Percentiles rank a stretch among this genome's conserved stretches.
Evolutionary conservation across 345 rosid species (phyloP).

Genomic region (Pistacia vera): DNA sequence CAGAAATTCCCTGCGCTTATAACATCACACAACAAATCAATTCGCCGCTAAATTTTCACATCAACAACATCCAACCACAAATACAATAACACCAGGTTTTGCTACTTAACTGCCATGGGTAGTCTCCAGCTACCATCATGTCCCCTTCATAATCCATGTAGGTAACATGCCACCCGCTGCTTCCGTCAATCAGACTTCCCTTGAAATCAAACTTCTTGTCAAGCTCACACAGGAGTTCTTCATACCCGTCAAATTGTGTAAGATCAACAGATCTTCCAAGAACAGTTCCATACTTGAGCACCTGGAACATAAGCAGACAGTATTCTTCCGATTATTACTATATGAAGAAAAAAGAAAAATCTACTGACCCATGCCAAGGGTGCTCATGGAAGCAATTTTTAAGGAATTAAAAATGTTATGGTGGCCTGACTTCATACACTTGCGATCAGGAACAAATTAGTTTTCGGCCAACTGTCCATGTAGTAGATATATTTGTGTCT

Average conservation of each 20-base stretch:
- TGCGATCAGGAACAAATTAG: not conserved
- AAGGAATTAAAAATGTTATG: too few species aligned
- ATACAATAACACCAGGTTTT: not conserved
- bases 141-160: slow-evolving; percentile 41
- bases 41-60: not conserved
- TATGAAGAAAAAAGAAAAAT: not conserved
- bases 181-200: slow-evolving; percentile 44
- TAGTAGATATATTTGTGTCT: too few species aligned
- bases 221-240: slow-evolving; percentile 39
- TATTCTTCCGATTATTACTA: not conserved
- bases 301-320: slow-evolving; percentile 32
- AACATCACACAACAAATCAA: not conserved
- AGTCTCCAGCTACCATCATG: slow-evolving; percentile 36
- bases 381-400: not conserved
- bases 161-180: slow-evolving; percentile 42
- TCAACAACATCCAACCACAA: too few species aligned
- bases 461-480: not conserved
- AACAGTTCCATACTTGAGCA: slow-evolving; percentile 39
- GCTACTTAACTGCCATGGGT: slow-evolving; percentile 51
- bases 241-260: slow-evolving; percentile 30
- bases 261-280: slow-evolving; percentile 47
- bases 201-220: slow-evolving; percentile 49
- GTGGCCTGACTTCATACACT: not conserved
- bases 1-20: slow-evolving; percentile 40
- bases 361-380: not conserved